Evolutionary conservation across 2,329 filamentous ascomycete species (phyloP).

Genomic region (Immersiporthe knoxdaviesiana): DNA sequence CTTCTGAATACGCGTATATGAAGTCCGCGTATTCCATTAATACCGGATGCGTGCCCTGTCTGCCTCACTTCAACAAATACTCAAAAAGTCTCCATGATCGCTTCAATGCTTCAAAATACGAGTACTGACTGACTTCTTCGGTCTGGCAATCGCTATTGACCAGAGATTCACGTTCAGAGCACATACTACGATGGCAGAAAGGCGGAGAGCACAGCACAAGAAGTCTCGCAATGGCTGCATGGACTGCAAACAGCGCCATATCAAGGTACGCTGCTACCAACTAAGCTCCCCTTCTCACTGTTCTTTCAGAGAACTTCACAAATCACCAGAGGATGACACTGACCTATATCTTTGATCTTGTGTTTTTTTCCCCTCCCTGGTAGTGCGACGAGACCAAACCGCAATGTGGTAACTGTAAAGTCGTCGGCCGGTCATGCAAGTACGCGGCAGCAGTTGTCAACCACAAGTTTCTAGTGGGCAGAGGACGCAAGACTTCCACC

Average conservation of each 20-base stretch:
- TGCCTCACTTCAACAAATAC: not conserved
- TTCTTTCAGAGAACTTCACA: not conserved
- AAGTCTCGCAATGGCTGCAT: slow-evolving; percentile 40
- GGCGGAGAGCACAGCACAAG: slow-evolving; percentile 33
- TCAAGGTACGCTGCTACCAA: slow-evolving; percentile 33
- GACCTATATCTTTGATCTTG: not conserved
- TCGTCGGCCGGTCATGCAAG: not conserved
- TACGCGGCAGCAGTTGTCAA: not conserved
- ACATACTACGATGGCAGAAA: not conserved
- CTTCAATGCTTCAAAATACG: not conserved
- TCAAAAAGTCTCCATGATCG: not conserved
- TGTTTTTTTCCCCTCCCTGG: not conserved
- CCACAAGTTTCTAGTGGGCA: not conserved
- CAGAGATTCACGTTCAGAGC: not conserved
- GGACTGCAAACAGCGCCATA: slow-evolving; percentile 40
- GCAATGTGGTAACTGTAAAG: slow-evolving; percentile 3
- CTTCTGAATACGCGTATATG: not conserved
- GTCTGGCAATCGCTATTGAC: not conserved
- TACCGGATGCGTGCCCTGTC: not conserved
- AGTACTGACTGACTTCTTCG: not conserved
- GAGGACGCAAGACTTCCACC: not conserved
- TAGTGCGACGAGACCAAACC: slow-evolving; percentile 3
- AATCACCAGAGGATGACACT: too few relatives aligned
- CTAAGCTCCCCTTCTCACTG: not conserved
- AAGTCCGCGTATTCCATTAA: too few relatives aligned